A percentile compares a stretch with the other conserved stretches of the same genome.
These are phyloP conservation scores for Fusarium virguliforme DNA, from an alignment of 2,329 filamentous ascomycete genomes.

Conservation along the genomic window DNA sequence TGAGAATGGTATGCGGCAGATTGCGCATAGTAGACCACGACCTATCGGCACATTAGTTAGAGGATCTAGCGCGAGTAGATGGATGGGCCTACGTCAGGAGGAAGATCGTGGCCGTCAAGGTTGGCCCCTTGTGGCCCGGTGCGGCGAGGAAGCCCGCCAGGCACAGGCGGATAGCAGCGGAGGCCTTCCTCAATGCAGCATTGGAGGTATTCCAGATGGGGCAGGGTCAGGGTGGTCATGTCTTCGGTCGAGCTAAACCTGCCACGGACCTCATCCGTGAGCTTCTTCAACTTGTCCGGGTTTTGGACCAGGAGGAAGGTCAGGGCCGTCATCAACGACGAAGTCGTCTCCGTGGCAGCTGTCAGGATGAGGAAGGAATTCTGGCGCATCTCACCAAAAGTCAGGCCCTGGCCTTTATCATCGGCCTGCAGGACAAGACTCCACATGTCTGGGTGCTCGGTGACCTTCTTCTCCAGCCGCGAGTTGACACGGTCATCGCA, in stretches of 20 bases:
- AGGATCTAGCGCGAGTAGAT: too few species aligned
- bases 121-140: slow-evolving; percentile 20
- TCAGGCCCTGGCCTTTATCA: slow-evolving; percentile 24
- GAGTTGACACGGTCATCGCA: too few species aligned
- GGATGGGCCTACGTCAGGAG: not conserved
- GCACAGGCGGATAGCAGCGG: slow-evolving; percentile 34
- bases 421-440: slow-evolving; percentile 25
- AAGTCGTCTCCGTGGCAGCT: slow-evolving; percentile 35
- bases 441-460: slow-evolving; percentile 33
- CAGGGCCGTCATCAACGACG: slow-evolving; percentile 30
- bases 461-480: slow-evolving; percentile 22
- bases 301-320: slow-evolving; percentile 20
- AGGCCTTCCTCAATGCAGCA: slow-evolving; percentile 27
- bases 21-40: not conserved
- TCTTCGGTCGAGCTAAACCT: slow-evolving; percentile 14
- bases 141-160: slow-evolving; percentile 28
- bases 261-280: slow-evolving; percentile 16
- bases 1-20: slow-evolving; percentile 29
- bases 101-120: slow-evolving; percentile 32
- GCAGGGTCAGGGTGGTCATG: slow-evolving; percentile 32
- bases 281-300: slow-evolving; percentile 24
- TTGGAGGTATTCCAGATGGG: slow-evolving; percentile 23
- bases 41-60: too few species aligned
- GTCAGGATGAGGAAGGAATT: slow-evolving; percentile 33
- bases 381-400: slow-evolving; percentile 27